Evolutionary conservation across 2,329 filamentous ascomycete genomes (phyloP).

Genomic region (Myriosclerotinia scirpicola): DNA sequence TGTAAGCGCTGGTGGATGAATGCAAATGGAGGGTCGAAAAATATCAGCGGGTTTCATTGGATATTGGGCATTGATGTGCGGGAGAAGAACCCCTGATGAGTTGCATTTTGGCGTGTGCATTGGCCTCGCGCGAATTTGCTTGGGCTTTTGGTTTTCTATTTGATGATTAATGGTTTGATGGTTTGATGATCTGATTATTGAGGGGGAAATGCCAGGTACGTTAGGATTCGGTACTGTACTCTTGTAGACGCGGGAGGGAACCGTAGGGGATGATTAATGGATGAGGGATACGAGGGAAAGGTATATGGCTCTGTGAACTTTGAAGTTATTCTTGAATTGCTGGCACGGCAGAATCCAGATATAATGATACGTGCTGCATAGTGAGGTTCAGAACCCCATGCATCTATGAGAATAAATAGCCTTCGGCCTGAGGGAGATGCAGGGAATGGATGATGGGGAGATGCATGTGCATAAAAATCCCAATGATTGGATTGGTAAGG

Average conservation of each 20-base stretch:
- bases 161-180: not conserved
- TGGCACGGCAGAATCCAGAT: too few relatives aligned
- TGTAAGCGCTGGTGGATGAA: conserved; percentile 9
- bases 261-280: not conserved
- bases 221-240: too few relatives aligned
- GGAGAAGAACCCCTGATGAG: not conserved
- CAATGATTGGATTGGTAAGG: conserved; percentile 5
- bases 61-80: not conserved
- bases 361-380: not conserved
- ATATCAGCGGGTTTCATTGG: not conserved
- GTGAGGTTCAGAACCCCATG: not conserved
- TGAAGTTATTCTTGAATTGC: not conserved
- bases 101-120: conserved; percentile 1
- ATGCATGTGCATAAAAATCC: not conserved
- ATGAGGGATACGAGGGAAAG: conserved; percentile 6
- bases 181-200: not conserved
- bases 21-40: not conserved
- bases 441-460: not conserved
- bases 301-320: too few relatives aligned
- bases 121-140: not conserved
- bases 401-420: not conserved
- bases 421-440: not conserved
- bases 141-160: too few relatives aligned
- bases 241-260: not conserved
- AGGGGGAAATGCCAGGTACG: too few relatives aligned